phyloP scores from a whole-genome alignment of 2,329 filamentous ascomycete species.

The Aspergillus pseudotamarii region DNA sequence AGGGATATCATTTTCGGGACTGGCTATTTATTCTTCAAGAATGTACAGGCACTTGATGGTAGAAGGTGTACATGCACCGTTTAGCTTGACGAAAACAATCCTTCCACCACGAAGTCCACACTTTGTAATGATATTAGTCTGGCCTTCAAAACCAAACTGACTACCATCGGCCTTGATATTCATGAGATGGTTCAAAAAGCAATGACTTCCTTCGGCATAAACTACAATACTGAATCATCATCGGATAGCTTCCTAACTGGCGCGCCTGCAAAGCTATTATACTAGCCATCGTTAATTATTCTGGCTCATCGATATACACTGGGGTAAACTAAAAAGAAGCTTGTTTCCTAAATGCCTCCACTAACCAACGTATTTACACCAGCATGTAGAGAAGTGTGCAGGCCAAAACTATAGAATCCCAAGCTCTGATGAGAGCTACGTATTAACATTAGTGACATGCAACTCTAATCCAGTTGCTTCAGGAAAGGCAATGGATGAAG shows the following conservation, averaged over 20 bases:
- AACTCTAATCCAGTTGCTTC: background rate
- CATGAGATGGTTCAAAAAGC: background rate
- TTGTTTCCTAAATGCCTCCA: background rate
- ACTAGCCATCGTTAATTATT: background rate
- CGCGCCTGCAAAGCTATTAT: too few relatives aligned
- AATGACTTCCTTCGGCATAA: background rate
- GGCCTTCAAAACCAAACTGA: too few relatives aligned
- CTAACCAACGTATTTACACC: background rate
- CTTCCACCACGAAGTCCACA: background rate
- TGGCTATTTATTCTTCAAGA: background rate
- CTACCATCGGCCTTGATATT: background rate
- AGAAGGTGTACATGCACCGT: background rate
- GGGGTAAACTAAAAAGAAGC: background rate
- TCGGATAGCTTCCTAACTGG: background rate
- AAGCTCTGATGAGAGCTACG: background rate
- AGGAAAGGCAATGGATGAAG: background rate
- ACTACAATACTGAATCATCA: background rate
- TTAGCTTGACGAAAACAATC: background rate
- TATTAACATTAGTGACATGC: background rate
- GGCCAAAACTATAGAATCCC: background rate
- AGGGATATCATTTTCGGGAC: background rate
- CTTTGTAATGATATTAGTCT: background rate
- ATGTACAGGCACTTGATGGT: background rate
- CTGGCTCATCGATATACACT: background rate
- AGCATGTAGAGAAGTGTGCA: background rate